Conservation (phyloP, 495 filamentous ascomycete species). For the Clavariopsis aquatica region DNA sequence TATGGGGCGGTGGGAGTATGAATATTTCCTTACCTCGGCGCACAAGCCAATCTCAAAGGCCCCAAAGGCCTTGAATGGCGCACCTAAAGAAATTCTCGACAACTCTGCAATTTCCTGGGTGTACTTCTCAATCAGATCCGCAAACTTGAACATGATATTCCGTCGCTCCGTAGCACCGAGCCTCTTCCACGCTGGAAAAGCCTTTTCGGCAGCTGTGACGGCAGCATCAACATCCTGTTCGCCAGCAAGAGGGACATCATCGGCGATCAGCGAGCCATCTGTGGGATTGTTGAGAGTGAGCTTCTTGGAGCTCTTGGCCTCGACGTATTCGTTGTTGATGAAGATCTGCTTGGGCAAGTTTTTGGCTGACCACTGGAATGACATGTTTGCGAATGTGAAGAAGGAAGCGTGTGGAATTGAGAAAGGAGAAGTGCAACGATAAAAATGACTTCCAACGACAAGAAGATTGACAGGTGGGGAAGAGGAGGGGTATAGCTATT, state of each 20-base stretch:
- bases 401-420: not conserved
- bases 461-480: slow-evolving; percentile 11
- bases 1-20: not conserved
- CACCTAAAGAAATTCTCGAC: slow-evolving; percentile 44
- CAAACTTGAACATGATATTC: slow-evolving; percentile 46
- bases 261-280: slow-evolving; percentile 46
- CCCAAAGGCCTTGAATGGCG: slow-evolving; percentile 40
- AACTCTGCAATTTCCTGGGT: slow-evolving; percentile 41
- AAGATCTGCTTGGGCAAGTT: slow-evolving; percentile 49
- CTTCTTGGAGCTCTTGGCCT: slow-evolving; percentile 46
- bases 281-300: slow-evolving; percentile 48
- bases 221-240: slow-evolving; percentile 45
- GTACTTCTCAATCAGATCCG: slow-evolving; percentile 48
- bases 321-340: slow-evolving; percentile 53
- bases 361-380: slow-evolving; percentile 43
- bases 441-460: slow-evolving; percentile 1
- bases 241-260: slow-evolving; percentile 41
- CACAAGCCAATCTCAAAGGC: slow-evolving; percentile 39
- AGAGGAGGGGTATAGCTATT: slow-evolving; percentile 25
- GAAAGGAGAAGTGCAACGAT: not conserved
- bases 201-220: slow-evolving; percentile 43
- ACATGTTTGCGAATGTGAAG: slow-evolving; percentile 20
- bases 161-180: slow-evolving; percentile 38
- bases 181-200: slow-evolving; percentile 43
- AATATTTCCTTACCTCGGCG: slow-evolving; percentile 34